Evolutionary conservation across 805 yeast species (phyloP), one percentile per base, ranked within the genome.

Genomic region (Peterozyma xylosa): DNA sequence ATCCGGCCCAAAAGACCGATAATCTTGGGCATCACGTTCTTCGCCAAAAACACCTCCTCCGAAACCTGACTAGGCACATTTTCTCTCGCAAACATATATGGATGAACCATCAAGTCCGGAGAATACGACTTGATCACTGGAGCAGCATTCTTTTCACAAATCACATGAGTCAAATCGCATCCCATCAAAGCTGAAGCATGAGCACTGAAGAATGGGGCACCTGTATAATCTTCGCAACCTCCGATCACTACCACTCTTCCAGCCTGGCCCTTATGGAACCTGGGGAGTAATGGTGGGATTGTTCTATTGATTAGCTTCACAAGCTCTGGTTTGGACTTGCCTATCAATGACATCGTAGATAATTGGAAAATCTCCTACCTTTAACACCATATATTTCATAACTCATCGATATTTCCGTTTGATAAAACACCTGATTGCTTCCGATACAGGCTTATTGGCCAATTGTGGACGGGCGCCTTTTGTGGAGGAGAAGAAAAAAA

Each of bases 91-190:
- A 65, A 71, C 50, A 90, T 58, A 58, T 87, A 88, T 0, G 98
- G 98, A 66, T 93, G 98, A 1, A 93, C 96, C 97, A 91, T 93
- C 41, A 91, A 65, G 57, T 91, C 89, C 0, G 99, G 98, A 6
- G 95, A 78, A 62, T 93, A 93, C 29, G 82, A 64, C 62, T 91
- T 91, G 56, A 91, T 88, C 6, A 87, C 82, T 0, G 82, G 64
- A 0, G 86, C 90, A 1, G 97, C 97, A 30, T 67, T 64, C 41
- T 66, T 61, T 51, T 88, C 95, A 64, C 98, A 93, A n/a, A 93
- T 72, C 9, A 91, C 73, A 61, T 91, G 98, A 33, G 91, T 76
- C 66, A 93, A 69, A 58, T 91, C 99, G 42, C 89, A 82, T 1
- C 99, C 99, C 41, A 83, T 71, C 33, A 84, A 63, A 2, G 95